These are phyloP conservation scores for Apium graveolens DNA, from an alignment of 129 eudicot species.

Conservation along the genomic window DNA sequence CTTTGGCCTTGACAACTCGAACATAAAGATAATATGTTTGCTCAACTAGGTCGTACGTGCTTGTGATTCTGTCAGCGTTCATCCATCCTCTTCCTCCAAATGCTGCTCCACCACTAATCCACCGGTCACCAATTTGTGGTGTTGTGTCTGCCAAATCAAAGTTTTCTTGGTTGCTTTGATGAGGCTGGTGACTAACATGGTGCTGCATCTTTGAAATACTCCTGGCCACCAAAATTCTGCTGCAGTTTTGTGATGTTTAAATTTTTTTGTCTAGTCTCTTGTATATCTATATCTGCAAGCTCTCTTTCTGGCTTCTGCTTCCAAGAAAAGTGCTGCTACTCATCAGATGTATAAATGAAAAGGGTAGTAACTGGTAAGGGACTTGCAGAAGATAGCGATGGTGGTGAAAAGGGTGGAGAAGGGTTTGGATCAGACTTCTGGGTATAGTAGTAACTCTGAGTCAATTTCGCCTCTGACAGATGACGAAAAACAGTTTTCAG, in stretches of 20 bases:
- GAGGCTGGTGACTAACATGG: background rate
- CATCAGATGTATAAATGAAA: background rate
- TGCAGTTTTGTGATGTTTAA: background rate
- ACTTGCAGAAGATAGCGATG: background rate
- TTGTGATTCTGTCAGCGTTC: conserved; percentile 11
- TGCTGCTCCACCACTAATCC: conserved; percentile 4
- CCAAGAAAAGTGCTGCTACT: too few species aligned
- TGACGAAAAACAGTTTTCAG: too few species aligned
- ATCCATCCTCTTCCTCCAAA: conserved; percentile 1
- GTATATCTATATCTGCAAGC: background rate
- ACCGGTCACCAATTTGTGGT: background rate
- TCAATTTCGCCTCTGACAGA: too few species aligned
- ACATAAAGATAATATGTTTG: conserved; percentile 38
- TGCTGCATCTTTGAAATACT: background rate
- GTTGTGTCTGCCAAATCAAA: background rate
- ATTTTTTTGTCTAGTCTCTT: background rate
- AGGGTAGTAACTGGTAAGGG: background rate
- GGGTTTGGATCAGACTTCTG: background rate
- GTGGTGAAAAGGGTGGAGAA: background rate
- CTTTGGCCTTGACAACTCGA: conserved; percentile 33
- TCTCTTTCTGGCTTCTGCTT: too few species aligned
- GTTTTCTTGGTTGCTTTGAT: background rate
- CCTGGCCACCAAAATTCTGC: background rate
- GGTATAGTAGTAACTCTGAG: background rate
- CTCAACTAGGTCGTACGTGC: conserved; percentile 45